Percentiles rank a stretch among this genome's conserved stretches.
phyloP scores from a whole-genome alignment of 2,329 filamentous ascomycete species.

The Podosphaera leucotricha region DNA sequence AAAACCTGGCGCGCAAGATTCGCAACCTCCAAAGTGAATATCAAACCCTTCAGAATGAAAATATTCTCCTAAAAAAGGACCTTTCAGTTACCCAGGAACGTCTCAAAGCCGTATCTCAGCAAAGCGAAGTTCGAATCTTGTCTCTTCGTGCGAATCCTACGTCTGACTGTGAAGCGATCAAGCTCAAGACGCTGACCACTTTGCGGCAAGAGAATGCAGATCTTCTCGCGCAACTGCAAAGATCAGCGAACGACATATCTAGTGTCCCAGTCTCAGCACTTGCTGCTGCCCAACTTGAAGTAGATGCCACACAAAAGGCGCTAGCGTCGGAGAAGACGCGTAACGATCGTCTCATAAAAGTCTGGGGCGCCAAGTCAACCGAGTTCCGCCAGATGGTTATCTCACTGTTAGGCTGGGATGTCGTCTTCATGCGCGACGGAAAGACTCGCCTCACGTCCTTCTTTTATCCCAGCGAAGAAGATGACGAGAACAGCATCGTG shows the following conservation, averaged over 20 bases:
- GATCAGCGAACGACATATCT: conserved; percentile 13
- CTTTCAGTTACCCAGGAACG: conserved; percentile 50
- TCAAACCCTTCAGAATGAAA: conserved; percentile 41
- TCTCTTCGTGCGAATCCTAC: conserved; percentile 85
- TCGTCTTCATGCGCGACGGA: conserved; percentile 92
- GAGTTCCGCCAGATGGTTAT: conserved; percentile 94
- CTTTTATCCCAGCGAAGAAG: conserved; percentile 45
- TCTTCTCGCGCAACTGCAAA: conserved; percentile 46
- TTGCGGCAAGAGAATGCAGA: conserved; percentile 68
- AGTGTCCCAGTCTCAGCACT: conserved; percentile 57
- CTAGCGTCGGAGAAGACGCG: conserved; percentile 59
- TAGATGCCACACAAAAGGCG: conserved; percentile 46
- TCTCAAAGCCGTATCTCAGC: conserved; percentile 38
- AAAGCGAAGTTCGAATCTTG: conserved; percentile 58
- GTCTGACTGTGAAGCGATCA: conserved; percentile 61
- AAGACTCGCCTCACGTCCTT: conserved; percentile 79
- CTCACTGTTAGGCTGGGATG: conserved; percentile 75
- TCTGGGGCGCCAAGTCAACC: conserved; percentile 72
- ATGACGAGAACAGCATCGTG: conserved; percentile 47
- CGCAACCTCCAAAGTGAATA: conserved; percentile 64
- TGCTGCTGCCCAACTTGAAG: conserved; percentile 48
- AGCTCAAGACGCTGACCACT: conserved; percentile 52
- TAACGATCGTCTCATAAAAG: conserved; percentile 66
- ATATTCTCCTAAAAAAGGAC: conserved; percentile 50
- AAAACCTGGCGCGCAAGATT: conserved; percentile 69